Base-by-base conservation (phyloP, 495 filamentous ascomycete genomes). In the Pyrenula massariospora region DNA sequence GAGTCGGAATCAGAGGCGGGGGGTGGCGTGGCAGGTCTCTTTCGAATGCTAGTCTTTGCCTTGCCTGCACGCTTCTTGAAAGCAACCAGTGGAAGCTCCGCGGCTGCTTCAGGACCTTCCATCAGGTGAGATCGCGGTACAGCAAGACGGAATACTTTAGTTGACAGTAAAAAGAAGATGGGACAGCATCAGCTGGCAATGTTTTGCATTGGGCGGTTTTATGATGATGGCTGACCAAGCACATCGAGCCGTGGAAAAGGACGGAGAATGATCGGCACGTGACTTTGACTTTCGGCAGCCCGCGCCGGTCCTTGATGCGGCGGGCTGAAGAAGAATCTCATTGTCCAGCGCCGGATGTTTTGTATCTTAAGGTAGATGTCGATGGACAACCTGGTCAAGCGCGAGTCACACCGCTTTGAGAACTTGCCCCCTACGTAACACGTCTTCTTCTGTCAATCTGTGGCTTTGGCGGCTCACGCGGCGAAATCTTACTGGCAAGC, bases 61-160 rank as follows among this genome's bases (percentile, higher is more conserved):
- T 89, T 94, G 52, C 77, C 75, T 55, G 80, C 74, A 62, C 92
- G 87, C 70, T 93, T 95, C 64, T 95, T 96, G 80, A 98, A 98
- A 50, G 66, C 57, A 22, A 72, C 66, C 63, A 63, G 63, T 24
- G 66, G 65, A 1, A 58, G 36, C 52, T 42, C 22, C 19, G 23
- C 24, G 36, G 36, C 54, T 31, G 55, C 21, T 1, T 48, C 24
- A 20, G 51, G 24, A 55, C 36, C 24, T 20, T 59, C 49, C 50
- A 52, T 52, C 5, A n/a, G n/a, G n/a, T n/a, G n/a, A n/a, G n/a
- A n/a, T n/a, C n/a, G n/a, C n/a, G n/a, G n/a, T n/a, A n/a, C n/a
- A n/a, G n/a, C n/a, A n/a, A n/a, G n/a, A n/a, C n/a, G n/a, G n/a
- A n/a, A n/a, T n/a, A n/a, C n/a, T n/a, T n/a, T n/a, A n/a, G n/a